phyloP scores from a whole-genome alignment of 108 stramenopile species.

The Fragilaria radians region DNA sequence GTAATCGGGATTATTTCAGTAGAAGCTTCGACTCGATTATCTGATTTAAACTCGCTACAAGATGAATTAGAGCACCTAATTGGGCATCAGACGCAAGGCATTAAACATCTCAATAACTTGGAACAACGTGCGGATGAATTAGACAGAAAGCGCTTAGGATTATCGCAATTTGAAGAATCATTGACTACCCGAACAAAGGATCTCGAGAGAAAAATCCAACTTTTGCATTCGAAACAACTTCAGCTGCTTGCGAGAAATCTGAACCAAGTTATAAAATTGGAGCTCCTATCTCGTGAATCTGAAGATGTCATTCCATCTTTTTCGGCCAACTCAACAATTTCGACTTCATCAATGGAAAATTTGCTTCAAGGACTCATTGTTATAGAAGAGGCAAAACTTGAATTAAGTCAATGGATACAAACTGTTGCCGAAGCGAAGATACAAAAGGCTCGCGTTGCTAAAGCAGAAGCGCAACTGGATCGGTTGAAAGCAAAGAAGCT shows the following conservation, averaged over 20 bases:
- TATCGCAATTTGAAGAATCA: not conserved
- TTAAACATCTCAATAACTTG: too few species aligned
- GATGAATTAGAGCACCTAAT: too few species aligned
- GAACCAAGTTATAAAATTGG: not conserved
- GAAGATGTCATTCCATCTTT: not conserved
- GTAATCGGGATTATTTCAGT: too few species aligned
- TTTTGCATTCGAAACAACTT: not conserved
- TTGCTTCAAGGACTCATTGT: not conserved
- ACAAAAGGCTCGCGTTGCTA: not conserved
- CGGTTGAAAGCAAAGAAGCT: not conserved
- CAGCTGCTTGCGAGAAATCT: not conserved
- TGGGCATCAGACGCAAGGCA: too few species aligned
- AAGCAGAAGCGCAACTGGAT: not conserved
- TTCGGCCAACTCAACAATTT: not conserved
- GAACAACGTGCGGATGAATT: too few species aligned
- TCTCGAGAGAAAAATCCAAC: not conserved
- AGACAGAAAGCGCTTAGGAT: not conserved
- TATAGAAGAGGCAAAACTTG: not conserved
- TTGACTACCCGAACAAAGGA: not conserved
- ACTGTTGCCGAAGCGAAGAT: not conserved
- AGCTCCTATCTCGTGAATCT: not conserved
- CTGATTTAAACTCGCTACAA: too few species aligned
- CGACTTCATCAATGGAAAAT: not conserved
- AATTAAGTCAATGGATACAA: not conserved
- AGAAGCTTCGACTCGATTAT: too few species aligned